Conservation (phyloP, 1,139 yeast genomes). For the Suhomyces ambrosiae region DNA sequence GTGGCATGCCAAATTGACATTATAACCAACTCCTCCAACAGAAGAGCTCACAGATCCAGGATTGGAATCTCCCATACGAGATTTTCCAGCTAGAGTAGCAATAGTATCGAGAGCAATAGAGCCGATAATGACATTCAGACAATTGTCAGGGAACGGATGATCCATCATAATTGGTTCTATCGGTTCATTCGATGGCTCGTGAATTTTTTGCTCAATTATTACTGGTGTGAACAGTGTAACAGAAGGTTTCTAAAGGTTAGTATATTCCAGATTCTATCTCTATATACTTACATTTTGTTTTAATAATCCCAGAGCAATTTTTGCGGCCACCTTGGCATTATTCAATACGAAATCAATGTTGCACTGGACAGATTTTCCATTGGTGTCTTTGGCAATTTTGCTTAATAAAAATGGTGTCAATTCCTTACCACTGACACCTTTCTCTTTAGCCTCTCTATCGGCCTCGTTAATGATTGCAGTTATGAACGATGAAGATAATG, state of each 20-base stretch:
- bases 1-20: constrained; percentile 61
- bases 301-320: constrained; percentile 61
- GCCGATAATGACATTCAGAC: constrained; percentile 58
- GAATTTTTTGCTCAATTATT: too few species aligned
- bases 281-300: constrained; percentile 31
- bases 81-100: constrained; percentile 37
- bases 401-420: constrained; percentile 76
- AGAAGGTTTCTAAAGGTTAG: too few species aligned
- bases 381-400: constrained; percentile 64
- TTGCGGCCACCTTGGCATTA: constrained; percentile 69
- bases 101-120: constrained; percentile 78
- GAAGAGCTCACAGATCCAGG: constrained; percentile 63
- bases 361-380: constrained; percentile 69
- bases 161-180: too few species aligned
- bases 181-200: not conserved
- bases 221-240: not conserved
- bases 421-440: constrained; percentile 67
- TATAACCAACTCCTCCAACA: constrained; percentile 85
- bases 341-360: constrained; percentile 77
- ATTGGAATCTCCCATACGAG: constrained; percentile 63
- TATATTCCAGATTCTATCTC: constrained; percentile 1
- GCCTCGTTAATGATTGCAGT: constrained; percentile 61
- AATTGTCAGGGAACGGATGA: constrained; percentile 1
- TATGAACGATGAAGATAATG: constrained; percentile 58
- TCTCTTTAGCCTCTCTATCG: constrained; percentile 52